Evolutionary conservation across 257 asterid species (phyloP).

Genomic region (Ligustrum vulgare): DNA sequence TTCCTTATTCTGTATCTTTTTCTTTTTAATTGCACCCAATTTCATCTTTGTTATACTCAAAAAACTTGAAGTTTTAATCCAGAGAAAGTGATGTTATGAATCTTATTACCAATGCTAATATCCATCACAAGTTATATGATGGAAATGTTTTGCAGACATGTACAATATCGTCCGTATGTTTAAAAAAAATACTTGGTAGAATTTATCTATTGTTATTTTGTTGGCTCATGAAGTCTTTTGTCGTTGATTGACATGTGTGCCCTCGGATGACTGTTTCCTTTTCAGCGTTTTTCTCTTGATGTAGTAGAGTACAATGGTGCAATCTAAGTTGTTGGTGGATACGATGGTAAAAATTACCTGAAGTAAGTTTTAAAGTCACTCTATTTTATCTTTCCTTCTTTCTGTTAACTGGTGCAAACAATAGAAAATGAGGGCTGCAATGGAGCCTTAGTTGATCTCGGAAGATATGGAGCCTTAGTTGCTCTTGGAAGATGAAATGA

Average conservation of each 20-base stretch:
- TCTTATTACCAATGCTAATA: background rate
- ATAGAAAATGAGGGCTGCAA: background rate
- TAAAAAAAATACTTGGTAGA: background rate
- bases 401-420: background rate
- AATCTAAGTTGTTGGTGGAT: conserved; percentile 83
- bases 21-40: background rate
- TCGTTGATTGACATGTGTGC: conserved; percentile 9
- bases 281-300: conserved; percentile 77
- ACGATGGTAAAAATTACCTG: conserved; percentile 58
- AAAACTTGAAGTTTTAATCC: background rate
- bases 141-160: conserved; percentile 5
- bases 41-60: background rate
- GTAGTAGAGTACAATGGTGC: conserved; percentile 80
- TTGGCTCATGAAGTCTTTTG: background rate
- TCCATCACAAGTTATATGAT: background rate
- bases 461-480: background rate
- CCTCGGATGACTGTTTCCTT: conserved; percentile 7
- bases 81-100: background rate
- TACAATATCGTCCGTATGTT: background rate
- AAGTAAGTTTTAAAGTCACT: conserved; percentile 50
- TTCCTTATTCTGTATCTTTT: background rate
- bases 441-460: background rate
- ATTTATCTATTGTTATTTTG: background rate
- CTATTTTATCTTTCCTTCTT: background rate
- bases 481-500: background rate